These are phyloP conservation scores for Xylaria sp. DNA, from an alignment of 2,329 filamentous ascomycete species.

Conservation along the genomic window DNA sequence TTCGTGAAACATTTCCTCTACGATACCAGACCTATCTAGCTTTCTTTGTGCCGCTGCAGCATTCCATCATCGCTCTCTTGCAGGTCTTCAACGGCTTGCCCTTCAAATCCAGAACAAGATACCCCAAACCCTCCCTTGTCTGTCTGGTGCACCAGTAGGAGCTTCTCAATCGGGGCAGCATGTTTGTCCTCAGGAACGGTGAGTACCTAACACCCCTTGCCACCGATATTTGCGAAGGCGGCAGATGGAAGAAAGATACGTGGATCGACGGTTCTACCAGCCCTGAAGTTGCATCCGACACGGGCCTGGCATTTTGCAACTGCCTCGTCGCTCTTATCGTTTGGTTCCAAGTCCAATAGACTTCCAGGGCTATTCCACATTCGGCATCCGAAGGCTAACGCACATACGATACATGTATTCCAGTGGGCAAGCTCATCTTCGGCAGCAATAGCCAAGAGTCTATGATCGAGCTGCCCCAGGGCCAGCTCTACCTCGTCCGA, in stretches of 20 bases:
- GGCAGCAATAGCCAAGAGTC: slow-evolving; percentile 85
- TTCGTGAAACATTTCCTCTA: slow-evolving; percentile 1
- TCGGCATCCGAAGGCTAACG: background rate
- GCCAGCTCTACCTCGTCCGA: slow-evolving; percentile 95
- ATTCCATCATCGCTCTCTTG: background rate
- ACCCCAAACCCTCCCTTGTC: slow-evolving; percentile 1
- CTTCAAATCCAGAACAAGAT: background rate
- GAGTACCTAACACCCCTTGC: slow-evolving; percentile 27
- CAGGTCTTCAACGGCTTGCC: background rate
- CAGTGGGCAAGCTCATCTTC: slow-evolving; percentile 92
- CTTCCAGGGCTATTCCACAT: no score
- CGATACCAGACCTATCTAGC: no score
- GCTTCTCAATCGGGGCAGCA: slow-evolving; percentile 27
- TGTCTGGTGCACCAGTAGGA: background rate
- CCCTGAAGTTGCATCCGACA: no score
- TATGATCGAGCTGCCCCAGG: slow-evolving; percentile 91
- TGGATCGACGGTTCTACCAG: no score
- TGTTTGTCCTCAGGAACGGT: slow-evolving; percentile 50
- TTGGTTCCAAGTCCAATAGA: no score
- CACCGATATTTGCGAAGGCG: slow-evolving; percentile 3
- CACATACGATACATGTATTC: slow-evolving; percentile 8
- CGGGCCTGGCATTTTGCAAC: no score
- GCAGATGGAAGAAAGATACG: background rate
- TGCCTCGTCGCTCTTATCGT: no score
- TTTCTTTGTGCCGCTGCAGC: no score